A percentile compares a stretch with the other conserved stretches of the same genome.
phyloP scores from a whole-genome alignment of 2,329 filamentous ascomycete species.

The Lachnellula hyalina region DNA sequence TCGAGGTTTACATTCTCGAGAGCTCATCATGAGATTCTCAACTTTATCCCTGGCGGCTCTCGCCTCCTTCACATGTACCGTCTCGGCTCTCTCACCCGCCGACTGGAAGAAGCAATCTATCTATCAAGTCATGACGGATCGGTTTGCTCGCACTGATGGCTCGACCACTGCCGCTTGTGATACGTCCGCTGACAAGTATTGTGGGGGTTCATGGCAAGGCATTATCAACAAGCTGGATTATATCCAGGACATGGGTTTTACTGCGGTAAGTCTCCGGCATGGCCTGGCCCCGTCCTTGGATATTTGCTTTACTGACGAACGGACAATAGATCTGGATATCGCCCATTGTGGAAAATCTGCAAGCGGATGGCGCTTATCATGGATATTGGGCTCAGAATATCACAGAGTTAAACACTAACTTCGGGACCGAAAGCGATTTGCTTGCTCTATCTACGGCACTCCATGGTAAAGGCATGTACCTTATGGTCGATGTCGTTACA shows the following conservation, averaged over 20 bases:
- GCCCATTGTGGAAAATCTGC: conserved; percentile 35
- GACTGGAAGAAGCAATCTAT: conserved; percentile 38
- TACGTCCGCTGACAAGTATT: conserved; percentile 34
- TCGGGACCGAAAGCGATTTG: conserved; percentile 42
- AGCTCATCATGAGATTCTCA: conserved; percentile 13
- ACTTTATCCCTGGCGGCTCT: conserved; percentile 5
- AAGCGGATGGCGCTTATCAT: conserved; percentile 38
- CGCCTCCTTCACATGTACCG: conserved; percentile 1
- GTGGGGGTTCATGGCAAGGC: conserved; percentile 42
- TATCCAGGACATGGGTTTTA: conserved; percentile 39
- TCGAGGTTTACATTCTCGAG: neutral
- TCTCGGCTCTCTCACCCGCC: conserved; percentile 22
- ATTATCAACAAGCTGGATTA: conserved; percentile 38
- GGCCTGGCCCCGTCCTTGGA: neutral
- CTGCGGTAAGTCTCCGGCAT: conserved; percentile 26
- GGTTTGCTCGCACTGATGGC: conserved; percentile 39
- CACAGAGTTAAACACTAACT: conserved; percentile 43
- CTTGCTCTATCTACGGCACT: conserved; percentile 40
- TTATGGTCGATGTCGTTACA: conserved; percentile 48
- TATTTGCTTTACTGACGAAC: conserved; percentile 1
- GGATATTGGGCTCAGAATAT: conserved; percentile 44
- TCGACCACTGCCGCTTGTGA: conserved; percentile 24
- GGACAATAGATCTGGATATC: conserved; percentile 38
- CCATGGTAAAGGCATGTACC: conserved; percentile 42
- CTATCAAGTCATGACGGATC: conserved; percentile 43